Evolutionary conservation across 2,329 filamentous ascomycete genomes (phyloP).

Genomic region (Zymoseptoria passerinii): DNA sequence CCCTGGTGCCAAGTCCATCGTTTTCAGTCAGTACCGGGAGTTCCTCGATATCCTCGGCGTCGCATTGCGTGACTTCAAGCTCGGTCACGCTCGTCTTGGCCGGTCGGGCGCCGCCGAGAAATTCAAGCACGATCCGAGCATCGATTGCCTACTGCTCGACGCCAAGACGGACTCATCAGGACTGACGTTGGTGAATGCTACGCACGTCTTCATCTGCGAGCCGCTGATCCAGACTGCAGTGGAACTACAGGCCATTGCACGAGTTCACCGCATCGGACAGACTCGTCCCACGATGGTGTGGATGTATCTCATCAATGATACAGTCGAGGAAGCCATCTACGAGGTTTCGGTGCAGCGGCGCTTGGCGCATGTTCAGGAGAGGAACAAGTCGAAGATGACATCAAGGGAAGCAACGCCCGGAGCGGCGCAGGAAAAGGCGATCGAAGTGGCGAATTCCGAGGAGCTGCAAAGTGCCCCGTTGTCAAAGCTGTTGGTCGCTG

Average conservation of each 20-base stretch:
- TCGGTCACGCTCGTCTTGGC: conserved; percentile 65
- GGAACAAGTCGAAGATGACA: conserved; percentile 21
- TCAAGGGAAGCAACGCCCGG: conserved; percentile 24
- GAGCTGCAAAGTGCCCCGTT: conserved; percentile 70
- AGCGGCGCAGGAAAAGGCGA: conserved; percentile 42
- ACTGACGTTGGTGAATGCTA: conserved; percentile 85
- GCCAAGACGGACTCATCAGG: conserved; percentile 83
- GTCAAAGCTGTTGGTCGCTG: conserved; percentile 61
- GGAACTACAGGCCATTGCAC: conserved; percentile 88
- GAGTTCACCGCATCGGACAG: conserved; percentile 92
- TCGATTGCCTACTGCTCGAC: conserved; percentile 82
- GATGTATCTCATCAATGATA: conserved; percentile 86
- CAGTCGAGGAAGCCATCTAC: conserved; percentile 88
- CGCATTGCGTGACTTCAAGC: conserved; percentile 63
- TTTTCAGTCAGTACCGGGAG: conserved; percentile 86
- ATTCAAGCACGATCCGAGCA: conserved; percentile 65
- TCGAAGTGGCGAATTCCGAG: conserved; percentile 77
- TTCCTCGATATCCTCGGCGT: conserved; percentile 66
- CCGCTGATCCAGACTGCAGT: conserved; percentile 88
- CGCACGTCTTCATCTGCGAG: conserved; percentile 89
- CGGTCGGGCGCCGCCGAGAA: conserved; percentile 58
- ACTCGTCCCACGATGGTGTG: conserved; percentile 81
- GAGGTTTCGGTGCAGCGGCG: conserved; percentile 72
- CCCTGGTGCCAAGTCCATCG: conserved; percentile 78
- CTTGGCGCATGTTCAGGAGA: conserved; percentile 60